phyloP scores from a whole-genome alignment of 495 filamentous ascomycete genomes.

The Penicillium cataractarum region DNA sequence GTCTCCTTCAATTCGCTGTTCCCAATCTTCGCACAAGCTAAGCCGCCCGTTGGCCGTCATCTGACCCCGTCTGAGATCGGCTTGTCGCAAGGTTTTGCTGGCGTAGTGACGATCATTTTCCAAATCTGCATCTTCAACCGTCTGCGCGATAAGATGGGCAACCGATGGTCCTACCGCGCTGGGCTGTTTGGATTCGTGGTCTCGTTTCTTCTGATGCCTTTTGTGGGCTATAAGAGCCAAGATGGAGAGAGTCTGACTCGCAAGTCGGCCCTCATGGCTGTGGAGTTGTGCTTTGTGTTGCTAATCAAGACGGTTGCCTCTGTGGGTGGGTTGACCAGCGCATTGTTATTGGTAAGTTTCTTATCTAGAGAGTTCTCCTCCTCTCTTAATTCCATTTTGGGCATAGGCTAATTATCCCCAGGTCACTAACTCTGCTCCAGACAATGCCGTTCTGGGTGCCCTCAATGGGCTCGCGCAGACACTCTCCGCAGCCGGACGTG shows the following conservation, averaged over 20 bases:
- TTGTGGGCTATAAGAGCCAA: constrained; percentile 74
- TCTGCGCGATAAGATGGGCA: constrained; percentile 80
- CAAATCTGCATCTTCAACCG: constrained; percentile 82
- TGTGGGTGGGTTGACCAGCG: constrained; percentile 86
- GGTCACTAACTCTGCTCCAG: constrained; percentile 92
- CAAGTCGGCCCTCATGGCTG: constrained; percentile 63
- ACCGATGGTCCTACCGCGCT: constrained; percentile 77
- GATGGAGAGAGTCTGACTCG: constrained; percentile 49
- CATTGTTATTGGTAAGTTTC: constrained; percentile 74
- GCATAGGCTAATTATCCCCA: constrained; percentile 32
- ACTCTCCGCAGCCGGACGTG: constrained; percentile 86
- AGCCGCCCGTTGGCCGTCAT: constrained; percentile 72
- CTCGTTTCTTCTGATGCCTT: constrained; percentile 86
- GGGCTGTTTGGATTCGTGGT: constrained; percentile 81
- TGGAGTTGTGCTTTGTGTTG: constrained; percentile 77
- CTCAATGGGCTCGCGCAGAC: constrained; percentile 95
- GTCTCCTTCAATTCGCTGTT: constrained; percentile 90
- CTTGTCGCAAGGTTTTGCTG: constrained; percentile 81
- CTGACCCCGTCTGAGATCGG: constrained; percentile 82
- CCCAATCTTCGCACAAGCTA: constrained; percentile 81
- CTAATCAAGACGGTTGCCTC: constrained; percentile 87
- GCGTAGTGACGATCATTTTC: constrained; percentile 82
- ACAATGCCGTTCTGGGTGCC: constrained; percentile 82
- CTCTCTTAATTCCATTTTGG: neutral
- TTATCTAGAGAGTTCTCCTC: neutral